Evolutionary conservation across 495 filamentous ascomycete genomes (phyloP), one percentile per base, ranked within the genome.

Genomic region (Neurospora sp.): DNA sequence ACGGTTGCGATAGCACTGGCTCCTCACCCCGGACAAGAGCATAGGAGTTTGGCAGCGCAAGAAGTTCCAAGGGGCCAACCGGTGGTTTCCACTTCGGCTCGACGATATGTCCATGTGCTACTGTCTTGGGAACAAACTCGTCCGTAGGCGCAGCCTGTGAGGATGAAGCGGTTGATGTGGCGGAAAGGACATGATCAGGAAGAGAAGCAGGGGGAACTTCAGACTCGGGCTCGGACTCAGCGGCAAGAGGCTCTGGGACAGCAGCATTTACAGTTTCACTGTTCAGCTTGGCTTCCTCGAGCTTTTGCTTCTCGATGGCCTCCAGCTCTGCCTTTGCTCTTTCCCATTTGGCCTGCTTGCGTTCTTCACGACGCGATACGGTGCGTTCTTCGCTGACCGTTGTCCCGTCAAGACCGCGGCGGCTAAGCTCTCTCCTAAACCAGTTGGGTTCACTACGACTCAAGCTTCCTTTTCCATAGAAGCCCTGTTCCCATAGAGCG

Each of bases 401-500:
- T 39, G 80, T 79, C 34, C 78, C 79, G 66, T 87, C 88, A 38
- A 88, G 81, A 5, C 92, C 93, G 59, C 88, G 85, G 73, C 90
- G 87, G 70, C 88, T 88, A 78, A 92, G 92, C 79, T 97, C 93
- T 70, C 92, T 86, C 70, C 91, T 92, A 71, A 98, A 81, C 96
- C 96, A 99, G 72, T 89, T 93, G 4, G 95, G 96, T 79, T 98
- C 94, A 82, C 93, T 97, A 76, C 96, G 89, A 81, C 94, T 97
- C 73, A 98, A 85, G 71, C 84, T 93, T 69, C 96, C 96, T 82
- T 97, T 98, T 59, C 96, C 96, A 80, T 93, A 99, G 82, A 98
- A 98, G 1, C 96, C 96, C 79, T 93, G 90, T 80, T 97, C 92
- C 96, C 96, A 99, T 37, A 99, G 83, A 10, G 90, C 92, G 43